Evolutionary conservation across 1,139 yeast species (phyloP).

Genomic region (Magnusiomyces ingens): DNA sequence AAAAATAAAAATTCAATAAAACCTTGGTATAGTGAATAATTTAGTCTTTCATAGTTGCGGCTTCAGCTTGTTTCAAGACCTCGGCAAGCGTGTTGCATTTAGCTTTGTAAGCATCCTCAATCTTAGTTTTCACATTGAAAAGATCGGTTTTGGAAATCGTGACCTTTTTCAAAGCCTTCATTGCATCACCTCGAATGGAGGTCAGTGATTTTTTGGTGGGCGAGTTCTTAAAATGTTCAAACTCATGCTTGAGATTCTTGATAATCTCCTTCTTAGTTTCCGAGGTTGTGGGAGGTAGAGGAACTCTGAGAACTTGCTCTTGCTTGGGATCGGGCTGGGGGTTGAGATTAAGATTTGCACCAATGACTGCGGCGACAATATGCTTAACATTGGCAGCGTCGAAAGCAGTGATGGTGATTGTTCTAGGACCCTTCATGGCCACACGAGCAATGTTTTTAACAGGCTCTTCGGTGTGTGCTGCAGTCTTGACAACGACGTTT

Average conservation of each 20-base stretch:
- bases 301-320: conserved; percentile 64
- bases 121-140: conserved; percentile 46
- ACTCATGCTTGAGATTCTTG: conserved; percentile 51
- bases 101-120: conserved; percentile 63
- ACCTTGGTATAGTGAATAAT: neutral
- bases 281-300: conserved; percentile 68
- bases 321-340: conserved; percentile 71
- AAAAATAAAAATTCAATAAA: neutral
- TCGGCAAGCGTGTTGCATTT: conserved; percentile 54
- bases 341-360: conserved; percentile 62
- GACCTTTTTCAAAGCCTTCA: conserved; percentile 56
- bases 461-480: conserved; percentile 43
- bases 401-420: conserved; percentile 68
- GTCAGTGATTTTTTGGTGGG: conserved; percentile 49
- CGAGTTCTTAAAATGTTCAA: conserved; percentile 59
- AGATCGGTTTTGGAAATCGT: conserved; percentile 34
- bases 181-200: conserved; percentile 52
- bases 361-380: conserved; percentile 63
- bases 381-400: conserved; percentile 69
- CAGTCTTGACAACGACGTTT: conserved; percentile 42
- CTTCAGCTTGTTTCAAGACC: conserved; percentile 39
- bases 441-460: conserved; percentile 69
- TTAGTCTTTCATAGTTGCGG: conserved; percentile 12
- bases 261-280: conserved; percentile 56
- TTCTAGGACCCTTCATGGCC: conserved; percentile 59